Evolutionary conservation across 1,284 basidiomycete genomes (phyloP).

Genomic region (Pascua sp.): DNA sequence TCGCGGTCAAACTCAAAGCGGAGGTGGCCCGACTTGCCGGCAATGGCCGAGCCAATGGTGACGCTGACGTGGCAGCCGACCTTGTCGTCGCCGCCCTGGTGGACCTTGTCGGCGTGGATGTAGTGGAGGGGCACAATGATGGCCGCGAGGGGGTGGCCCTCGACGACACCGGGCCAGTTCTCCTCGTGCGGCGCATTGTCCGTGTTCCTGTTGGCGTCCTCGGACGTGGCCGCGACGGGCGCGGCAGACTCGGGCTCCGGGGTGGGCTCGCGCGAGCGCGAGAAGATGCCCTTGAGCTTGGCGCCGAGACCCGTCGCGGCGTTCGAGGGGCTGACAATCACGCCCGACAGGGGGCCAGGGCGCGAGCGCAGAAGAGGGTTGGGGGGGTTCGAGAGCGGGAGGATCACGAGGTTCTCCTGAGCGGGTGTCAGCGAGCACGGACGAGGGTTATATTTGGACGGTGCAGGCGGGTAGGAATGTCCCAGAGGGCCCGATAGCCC

Average conservation of each 20-base stretch:
- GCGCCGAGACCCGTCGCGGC: slow-evolving; percentile 16
- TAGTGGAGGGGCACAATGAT: slow-evolving; percentile 28
- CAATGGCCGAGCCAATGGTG: slow-evolving; percentile 6
- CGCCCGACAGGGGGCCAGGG: background rate
- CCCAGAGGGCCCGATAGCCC: background rate
- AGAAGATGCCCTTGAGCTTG: slow-evolving; percentile 26
- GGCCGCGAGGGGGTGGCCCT: slow-evolving; percentile 30
- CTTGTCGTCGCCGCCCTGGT: slow-evolving; percentile 2
- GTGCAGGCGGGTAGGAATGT: background rate
- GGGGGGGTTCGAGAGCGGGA: slow-evolving; percentile 35
- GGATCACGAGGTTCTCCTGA: slow-evolving; percentile 38
- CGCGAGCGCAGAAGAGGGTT: slow-evolving; percentile 33
- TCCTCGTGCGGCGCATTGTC: slow-evolving; percentile 27
- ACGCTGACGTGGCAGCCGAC: slow-evolving; percentile 3
- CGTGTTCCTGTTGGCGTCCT: slow-evolving; percentile 25
- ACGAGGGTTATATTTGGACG: no score
- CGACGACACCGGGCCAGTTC: slow-evolving; percentile 38
- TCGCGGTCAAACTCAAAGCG: slow-evolving; percentile 46
- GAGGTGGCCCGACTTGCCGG: slow-evolving; percentile 33
- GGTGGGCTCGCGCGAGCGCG: background rate
- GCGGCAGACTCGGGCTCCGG: slow-evolving; percentile 10
- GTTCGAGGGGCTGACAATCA: background rate
- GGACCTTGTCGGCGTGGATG: slow-evolving; percentile 28
- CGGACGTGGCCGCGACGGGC: slow-evolving; percentile 11
- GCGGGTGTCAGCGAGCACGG: no score